Conservation (phyloP, 106 monocot genomes). For the Dendrobium nobile region DNA sequence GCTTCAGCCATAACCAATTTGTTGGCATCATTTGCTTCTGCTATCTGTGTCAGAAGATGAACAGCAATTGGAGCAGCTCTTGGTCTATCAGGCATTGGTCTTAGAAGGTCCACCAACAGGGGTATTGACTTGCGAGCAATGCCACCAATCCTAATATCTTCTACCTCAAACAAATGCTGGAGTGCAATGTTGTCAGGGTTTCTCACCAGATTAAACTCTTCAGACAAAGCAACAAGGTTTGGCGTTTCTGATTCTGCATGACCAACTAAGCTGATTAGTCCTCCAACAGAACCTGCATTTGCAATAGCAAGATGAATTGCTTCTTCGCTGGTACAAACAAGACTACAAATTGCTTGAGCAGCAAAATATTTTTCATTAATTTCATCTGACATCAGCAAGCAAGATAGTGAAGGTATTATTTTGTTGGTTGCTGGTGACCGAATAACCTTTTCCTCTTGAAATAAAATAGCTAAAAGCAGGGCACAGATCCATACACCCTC, state of each 20-base stretch:
- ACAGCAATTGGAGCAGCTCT: conserved; percentile 55
- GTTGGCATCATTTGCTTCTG: conserved; percentile 46
- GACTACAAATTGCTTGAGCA: conserved; percentile 58
- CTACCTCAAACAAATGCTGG: conserved; percentile 38
- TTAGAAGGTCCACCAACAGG: conserved; percentile 55
- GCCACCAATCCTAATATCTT: conserved; percentile 47
- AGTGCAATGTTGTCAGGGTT: conserved; percentile 47
- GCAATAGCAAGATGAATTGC: conserved; percentile 45
- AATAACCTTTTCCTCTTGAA: conserved; percentile 37
- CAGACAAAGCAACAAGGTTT: conserved; percentile 36
- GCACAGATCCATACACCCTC: conserved; percentile 47
- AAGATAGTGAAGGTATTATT: conserved; percentile 37
- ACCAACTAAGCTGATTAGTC: conserved; percentile 47
- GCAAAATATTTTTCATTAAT: conserved; percentile 48
- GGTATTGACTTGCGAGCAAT: conserved; percentile 61
- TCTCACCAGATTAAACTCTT: conserved; percentile 37
- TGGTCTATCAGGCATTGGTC: conserved; percentile 68
- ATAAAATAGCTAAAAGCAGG: conserved; percentile 58
- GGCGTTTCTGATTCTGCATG: conserved; percentile 47
- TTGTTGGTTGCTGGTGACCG: conserved; percentile 30
- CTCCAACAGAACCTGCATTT: conserved; percentile 55
- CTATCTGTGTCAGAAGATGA: conserved; percentile 44
- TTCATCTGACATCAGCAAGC: conserved; percentile 57
- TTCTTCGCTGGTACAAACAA: conserved; percentile 39
- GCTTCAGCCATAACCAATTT: conserved; percentile 64